Conservation (phyloP, 768 basidiomycete species). For the Lentinula edodes region DNA sequence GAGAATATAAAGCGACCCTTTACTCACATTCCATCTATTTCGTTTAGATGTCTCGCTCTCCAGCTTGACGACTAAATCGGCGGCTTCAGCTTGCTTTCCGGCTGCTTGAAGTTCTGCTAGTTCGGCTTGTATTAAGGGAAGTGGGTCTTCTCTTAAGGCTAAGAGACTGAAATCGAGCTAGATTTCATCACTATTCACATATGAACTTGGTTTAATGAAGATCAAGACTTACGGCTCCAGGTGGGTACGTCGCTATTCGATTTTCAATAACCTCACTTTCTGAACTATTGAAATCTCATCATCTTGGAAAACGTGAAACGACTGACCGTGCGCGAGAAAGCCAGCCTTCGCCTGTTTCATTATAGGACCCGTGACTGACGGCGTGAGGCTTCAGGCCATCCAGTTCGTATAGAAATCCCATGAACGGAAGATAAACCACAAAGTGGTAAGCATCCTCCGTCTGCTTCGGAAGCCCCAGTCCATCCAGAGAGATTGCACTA, state of each 20-base stretch:
- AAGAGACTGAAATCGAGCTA: constrained; percentile 92
- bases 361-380: constrained; percentile 73
- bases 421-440: constrained; percentile 83
- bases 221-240: constrained; percentile 65
- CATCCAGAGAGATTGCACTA: constrained; percentile 81
- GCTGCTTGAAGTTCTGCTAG: constrained; percentile 42
- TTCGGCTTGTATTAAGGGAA: constrained; percentile 61
- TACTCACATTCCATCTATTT: constrained; percentile 75
- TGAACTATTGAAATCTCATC: neutral
- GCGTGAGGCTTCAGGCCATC: constrained; percentile 83
- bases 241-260: constrained; percentile 87
- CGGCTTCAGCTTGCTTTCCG: constrained; percentile 37
- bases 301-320: neutral
- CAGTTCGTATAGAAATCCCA: constrained; percentile 85
- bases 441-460: constrained; percentile 92
- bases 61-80: constrained; percentile 51
- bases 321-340: constrained; percentile 68
- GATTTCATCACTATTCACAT: constrained; percentile 6
- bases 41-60: constrained; percentile 69
- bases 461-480: constrained; percentile 63
- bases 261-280: constrained; percentile 75
- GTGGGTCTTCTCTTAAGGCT: constrained; percentile 76
- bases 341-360: constrained; percentile 77
- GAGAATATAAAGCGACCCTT: neutral
- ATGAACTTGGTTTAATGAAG: constrained; percentile 5